Percentiles rank a stretch among this genome's conserved stretches.
These are phyloP conservation scores for Trichophyton rubrum DNA, from an alignment of 2,329 filamentous ascomycete genomes.

Conservation along the genomic window DNA sequence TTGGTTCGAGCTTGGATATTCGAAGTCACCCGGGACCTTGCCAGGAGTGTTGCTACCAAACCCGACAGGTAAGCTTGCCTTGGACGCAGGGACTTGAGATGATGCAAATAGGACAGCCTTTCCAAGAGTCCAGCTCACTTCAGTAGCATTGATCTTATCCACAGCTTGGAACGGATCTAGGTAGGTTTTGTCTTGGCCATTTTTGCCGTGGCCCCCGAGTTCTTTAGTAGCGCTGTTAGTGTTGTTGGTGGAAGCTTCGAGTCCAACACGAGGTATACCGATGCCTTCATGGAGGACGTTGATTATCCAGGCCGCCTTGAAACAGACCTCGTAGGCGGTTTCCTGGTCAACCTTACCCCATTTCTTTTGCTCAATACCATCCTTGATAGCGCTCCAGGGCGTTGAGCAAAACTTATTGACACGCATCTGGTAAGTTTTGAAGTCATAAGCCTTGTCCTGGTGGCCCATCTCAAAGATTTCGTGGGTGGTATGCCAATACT, in stretches of 20 bases:
- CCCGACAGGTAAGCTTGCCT: conserved; percentile 61
- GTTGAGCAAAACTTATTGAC: conserved; percentile 76
- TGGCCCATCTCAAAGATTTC: conserved; percentile 73
- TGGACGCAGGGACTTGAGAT: conserved; percentile 62
- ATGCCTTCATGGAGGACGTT: conserved; percentile 94
- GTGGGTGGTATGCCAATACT: conserved; percentile 98
- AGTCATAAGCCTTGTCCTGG: conserved; percentile 72
- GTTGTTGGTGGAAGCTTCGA: conserved; percentile 49
- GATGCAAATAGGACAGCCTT: conserved; percentile 94
- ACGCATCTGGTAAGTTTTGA: conserved; percentile 72
- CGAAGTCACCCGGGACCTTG: conserved; percentile 62
- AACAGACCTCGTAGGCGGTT: conserved; percentile 77
- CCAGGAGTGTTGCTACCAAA: conserved; percentile 73
- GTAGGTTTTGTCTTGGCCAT: conserved; percentile 59
- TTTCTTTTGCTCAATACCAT: conserved; percentile 50
- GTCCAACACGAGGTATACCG: conserved; percentile 71
- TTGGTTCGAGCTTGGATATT: conserved; percentile 36
- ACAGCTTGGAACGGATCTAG: conserved; percentile 82
- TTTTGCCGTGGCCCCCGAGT: conserved; percentile 42
- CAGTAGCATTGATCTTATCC: conserved; percentile 78
- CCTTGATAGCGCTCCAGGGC: conserved; percentile 65
- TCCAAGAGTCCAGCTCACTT: conserved; percentile 93
- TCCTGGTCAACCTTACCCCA: conserved; percentile 60
- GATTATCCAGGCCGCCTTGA: conserved; percentile 96
- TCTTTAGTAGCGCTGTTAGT: conserved; percentile 61